phyloP scores from a whole-genome alignment of 495 filamentous ascomycete genomes.

The Bacidia rubella region DNA sequence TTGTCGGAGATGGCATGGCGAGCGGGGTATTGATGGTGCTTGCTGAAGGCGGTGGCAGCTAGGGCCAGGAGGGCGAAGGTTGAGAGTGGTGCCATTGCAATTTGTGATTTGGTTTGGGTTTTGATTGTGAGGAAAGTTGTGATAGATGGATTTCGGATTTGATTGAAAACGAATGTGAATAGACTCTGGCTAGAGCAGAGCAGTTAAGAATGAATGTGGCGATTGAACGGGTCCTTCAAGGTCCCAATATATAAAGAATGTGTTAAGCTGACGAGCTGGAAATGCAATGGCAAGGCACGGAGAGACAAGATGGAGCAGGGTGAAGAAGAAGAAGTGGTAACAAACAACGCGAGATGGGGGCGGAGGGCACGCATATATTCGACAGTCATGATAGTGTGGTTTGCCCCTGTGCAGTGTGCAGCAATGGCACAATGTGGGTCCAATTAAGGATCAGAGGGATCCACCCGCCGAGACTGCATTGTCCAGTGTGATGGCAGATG shows the following conservation, averaged over 20 bases:
- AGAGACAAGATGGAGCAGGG: not conserved
- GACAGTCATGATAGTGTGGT: not conserved
- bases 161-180: not conserved
- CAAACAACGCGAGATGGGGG: not conserved
- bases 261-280: not conserved
- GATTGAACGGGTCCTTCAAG: not conserved
- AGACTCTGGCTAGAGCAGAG: not conserved
- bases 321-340: not conserved
- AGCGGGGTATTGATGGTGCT: not conserved
- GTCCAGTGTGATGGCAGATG: not conserved
- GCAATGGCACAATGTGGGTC: too few species aligned
- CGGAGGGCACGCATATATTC: not conserved
- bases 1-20: not conserved
- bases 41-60: conserved; percentile 3
- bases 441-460: not conserved
- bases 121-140: not conserved
- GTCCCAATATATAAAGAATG: not conserved
- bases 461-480: not conserved
- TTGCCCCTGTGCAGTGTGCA: too few species aligned
- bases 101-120: not conserved
- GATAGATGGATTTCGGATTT: not conserved
- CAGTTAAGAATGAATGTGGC: not conserved
- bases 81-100: conserved; percentile 1
- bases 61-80: conserved; percentile 1
- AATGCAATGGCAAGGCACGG: not conserved